Conservation (phyloP, 139 green algal genomes). For the Chlamydomonas sp. region DNA sequence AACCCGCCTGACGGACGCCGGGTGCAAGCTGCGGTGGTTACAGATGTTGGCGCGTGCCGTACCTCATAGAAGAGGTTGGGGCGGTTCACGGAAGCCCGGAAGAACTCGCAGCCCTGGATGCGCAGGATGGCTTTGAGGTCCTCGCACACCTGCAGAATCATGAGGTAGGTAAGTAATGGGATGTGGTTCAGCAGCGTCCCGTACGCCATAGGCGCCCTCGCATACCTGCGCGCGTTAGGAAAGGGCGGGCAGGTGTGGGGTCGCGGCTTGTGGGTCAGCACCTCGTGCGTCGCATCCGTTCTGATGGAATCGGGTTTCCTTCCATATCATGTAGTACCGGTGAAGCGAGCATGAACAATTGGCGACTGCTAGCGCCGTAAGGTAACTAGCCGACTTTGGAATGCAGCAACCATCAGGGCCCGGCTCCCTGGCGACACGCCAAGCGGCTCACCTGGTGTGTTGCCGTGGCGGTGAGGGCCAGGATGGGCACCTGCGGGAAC, state of each 20-base stretch:
- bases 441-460: conserved; percentile 33
- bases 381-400: no score
- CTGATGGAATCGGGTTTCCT: no score
- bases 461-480: conserved; percentile 60
- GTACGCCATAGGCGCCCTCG: no score
- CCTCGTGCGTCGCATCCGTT: no score
- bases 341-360: not conserved
- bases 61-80: conserved; percentile 84
- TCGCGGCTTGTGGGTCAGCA: no score
- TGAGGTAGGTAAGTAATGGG: no score
- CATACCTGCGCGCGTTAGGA: no score
- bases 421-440: no score
- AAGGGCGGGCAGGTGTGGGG: no score
- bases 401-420: no score
- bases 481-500: conserved; percentile 60
- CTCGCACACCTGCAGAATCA: conserved; percentile 59
- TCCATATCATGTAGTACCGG: no score
- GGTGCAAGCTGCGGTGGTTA: not conserved
- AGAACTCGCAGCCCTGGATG: conserved; percentile 76
- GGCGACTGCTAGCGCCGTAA: not conserved
- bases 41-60: not conserved
- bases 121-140: conserved; percentile 79
- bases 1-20: not conserved
- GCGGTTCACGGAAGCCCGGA: conserved; percentile 71
- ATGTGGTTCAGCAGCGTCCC: no score